Evolutionary conservation across 1,139 yeast species (phyloP), one percentile per base, ranked within the genome.

Genomic region (Komagataea norvegica): DNA sequence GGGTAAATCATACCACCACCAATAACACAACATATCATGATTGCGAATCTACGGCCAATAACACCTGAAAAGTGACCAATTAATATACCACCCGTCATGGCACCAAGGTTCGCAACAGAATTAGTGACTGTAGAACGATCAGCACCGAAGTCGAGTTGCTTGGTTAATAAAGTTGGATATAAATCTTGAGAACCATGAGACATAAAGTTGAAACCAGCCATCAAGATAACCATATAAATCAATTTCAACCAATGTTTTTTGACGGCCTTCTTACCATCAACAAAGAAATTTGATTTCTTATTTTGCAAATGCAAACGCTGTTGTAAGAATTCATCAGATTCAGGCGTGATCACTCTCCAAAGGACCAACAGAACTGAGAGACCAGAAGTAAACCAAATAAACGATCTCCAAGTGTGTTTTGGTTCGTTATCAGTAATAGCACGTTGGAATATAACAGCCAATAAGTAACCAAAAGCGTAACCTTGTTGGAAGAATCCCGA

Each of bases 301-400:
- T 55, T 57, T 33, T 50, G 45, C 49, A 61, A 58, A 33, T 61
- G 55, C 33, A 57, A 56, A 38, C 56, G 55, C 33, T 55, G 53
- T 39, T 55, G 55, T 22, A 48, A 62, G 59, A 69, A 79, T n/a
- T 72, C 70, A 34, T 75, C 74, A 8, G 84, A 77, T 54, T 79
- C 86, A 16, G 84, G 84, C 22, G 77, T 62, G 17, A 54, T 42
- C 38, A 70, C 45, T 58, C 88, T 70, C 71, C 78, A 77, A 25
- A 62, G 47, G 38, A 74, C 68, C 46, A 81, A 68, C 15, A 79
- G 56, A 29, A 74, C 70, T 20, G 83, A 79, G 10, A 80, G 73
- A 19, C 89, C 84, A 19, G 91, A 78, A 36, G 84, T 76, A 52
- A 86, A 82, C 88, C 93, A 84, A 59, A 79, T 81, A 46, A 84